Conservation (phyloP, 148 eudicot species). For the Selenicereus undatus region DNA sequence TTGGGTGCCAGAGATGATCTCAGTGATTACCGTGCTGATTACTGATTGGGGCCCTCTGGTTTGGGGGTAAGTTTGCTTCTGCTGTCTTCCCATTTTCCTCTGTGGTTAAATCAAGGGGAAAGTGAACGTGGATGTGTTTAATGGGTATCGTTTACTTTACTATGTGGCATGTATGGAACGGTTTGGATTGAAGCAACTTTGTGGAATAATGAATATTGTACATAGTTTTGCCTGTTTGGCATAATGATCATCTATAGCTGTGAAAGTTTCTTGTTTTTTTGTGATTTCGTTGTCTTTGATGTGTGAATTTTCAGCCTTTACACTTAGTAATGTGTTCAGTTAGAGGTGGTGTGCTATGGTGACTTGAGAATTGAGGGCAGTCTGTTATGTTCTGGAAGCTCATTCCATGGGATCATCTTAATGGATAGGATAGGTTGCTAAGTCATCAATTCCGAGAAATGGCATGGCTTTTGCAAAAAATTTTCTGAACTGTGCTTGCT, state of each 20-base stretch:
- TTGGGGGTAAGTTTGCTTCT: slow-evolving; percentile 22
- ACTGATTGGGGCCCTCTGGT: background rate
- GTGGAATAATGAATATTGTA: slow-evolving; percentile 20
- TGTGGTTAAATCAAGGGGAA: background rate
- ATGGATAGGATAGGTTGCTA: background rate
- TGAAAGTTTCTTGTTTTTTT: slow-evolving; percentile 1
- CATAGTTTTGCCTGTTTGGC: slow-evolving; percentile 1
- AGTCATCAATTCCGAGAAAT: background rate
- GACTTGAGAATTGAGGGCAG: background rate
- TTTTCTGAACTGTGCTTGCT: too few species aligned
- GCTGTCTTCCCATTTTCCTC: background rate
- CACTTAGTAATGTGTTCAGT: background rate
- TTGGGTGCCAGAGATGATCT: slow-evolving; percentile 38
- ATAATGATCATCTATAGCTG: background rate
- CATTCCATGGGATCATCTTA: background rate
- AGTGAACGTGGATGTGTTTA: background rate
- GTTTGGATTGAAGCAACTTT: background rate
- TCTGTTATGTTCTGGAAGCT: background rate
- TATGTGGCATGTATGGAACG: slow-evolving; percentile 16
- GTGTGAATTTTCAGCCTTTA: background rate
- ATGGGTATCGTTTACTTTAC: slow-evolving; percentile 9
- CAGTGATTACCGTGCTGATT: slow-evolving; percentile 54
- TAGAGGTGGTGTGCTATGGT: background rate
- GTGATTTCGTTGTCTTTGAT: background rate
- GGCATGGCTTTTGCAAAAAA: background rate